A percentile compares a stretch with the other conserved stretches of the same genome.
Conservation (phyloP, 345 rosid species). For the Linum trigynum region DNA sequence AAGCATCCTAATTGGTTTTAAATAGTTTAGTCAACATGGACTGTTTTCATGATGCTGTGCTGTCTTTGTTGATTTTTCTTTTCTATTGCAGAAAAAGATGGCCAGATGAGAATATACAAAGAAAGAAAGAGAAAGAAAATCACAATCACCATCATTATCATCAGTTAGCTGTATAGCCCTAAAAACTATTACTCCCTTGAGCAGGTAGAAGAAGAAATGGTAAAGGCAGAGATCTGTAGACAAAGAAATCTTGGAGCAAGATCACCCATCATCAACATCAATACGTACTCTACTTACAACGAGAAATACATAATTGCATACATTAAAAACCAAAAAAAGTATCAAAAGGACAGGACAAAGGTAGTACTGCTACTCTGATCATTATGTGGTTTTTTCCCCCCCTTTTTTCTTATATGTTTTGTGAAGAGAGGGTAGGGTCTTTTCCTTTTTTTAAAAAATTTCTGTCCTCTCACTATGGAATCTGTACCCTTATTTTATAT, state of each 20-base stretch:
- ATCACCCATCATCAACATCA: conserved; percentile 34
- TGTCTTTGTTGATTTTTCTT: conserved; percentile 19
- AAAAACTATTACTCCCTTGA: conserved; percentile 20
- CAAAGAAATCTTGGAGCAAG: conserved; percentile 27
- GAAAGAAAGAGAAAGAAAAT: conserved; percentile 14
- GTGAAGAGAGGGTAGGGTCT: neutral
- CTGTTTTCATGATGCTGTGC: conserved; percentile 11
- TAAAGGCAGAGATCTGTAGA: conserved; percentile 17
- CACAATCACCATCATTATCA: neutral
- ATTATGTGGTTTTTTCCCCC: no score
- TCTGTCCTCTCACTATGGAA: neutral
- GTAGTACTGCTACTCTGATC: neutral
- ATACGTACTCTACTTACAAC: conserved; percentile 49
- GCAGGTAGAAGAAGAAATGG: conserved; percentile 12
- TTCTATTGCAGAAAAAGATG: conserved; percentile 11
- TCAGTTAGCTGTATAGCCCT: conserved; percentile 41
- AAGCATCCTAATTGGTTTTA: neutral
- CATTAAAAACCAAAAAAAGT: conserved; percentile 28
- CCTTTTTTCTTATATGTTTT: conserved; percentile 14
- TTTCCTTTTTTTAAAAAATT: neutral
- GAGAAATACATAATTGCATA: conserved; percentile 32
- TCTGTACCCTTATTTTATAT: neutral
- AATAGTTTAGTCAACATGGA: neutral
- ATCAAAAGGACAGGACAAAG: neutral
- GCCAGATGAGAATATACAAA: conserved; percentile 7